Base-by-base conservation (phyloP, 2,329 filamentous ascomycete species). In the Phialocephala sp. region DNA sequence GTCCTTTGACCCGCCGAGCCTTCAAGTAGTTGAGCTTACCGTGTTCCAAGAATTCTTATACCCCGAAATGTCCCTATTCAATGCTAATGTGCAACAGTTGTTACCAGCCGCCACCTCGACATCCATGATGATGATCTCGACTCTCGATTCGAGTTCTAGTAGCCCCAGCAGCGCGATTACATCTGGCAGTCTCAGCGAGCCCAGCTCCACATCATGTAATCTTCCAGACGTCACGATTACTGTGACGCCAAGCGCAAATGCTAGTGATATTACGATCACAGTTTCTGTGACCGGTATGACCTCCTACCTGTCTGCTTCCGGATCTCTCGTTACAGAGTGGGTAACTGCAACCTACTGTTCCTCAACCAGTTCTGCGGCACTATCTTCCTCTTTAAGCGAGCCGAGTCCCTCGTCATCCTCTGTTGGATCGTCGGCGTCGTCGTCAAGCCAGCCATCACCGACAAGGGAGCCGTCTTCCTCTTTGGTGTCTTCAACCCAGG, bases 191-290 rank as follows among this genome's bases (percentile, higher is more conserved):
- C 12, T 15, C 15, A 18, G 20, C 47, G 20, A 8, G 20, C 47
- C 22, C 20, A 54, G 52, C 24, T 55, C 52, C 12, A 55, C 52
- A 8, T 55, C 52, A 4, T 55, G 27, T 14, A 27, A 37, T 36
- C 52, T 55, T 12, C 52, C 52, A 18, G 52, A 55, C 18, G 52
- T 55, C 20, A 55, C 52, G 14, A 15, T 14, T 24, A 55, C 52
- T 20, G 2, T 52, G 5, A 55, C 14, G 12, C 20, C 52, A 55
- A 55, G 52, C 18, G 24, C 15, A 35, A 55, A 24, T 20, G 24
- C 35, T 6, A 50, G 45, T 22, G n/a, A n/a, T n/a, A 2, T 20
- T n/a, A 50, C 45, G 12, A 4, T 36, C 24, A 55, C 52, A 12
- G 27, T 18, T 15, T 35, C 52, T 35, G 35, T 18, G n/a, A 14